Evolutionary conservation across 345 rosid genomes (phyloP), one percentile per base, ranked within the genome.

Genomic region (Passiflora organensis): DNA sequence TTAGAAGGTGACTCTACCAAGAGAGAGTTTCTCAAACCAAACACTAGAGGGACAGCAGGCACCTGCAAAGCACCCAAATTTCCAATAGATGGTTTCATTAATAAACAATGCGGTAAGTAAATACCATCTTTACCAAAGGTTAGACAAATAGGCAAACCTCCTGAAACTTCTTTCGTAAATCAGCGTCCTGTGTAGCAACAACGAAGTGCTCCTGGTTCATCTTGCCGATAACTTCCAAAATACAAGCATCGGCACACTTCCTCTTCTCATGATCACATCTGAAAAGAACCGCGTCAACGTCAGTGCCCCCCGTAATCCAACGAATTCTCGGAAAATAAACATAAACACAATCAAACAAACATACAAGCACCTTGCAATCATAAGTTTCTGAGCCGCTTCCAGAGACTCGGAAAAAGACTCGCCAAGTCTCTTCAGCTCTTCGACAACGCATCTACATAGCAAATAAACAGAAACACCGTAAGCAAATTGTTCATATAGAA

Each of bases 181-280:
- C 81, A 16, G 70, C 76, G 13, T 89, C 96, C 76, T 89, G 99
- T 37, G 95, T 74, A 34, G 91, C 97, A 65, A 89, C 79, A 62
- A 86, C 85, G 70, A 89, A 93, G 62, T 93, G 96, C 56, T 86
- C 91, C 0, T 76, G 11, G 56, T 93, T 89, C 6, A 72, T 63
- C 37, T 65, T 72, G 45, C 95, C 89, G 32, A 86, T 65, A 24
- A 89, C 67, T 13, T 86, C 86, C 45, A n/a, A 13, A 41, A 93
- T 70, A 72, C 99, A 93, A 57, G 73, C 59, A 28, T 85, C 94
- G 2, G 91, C 96, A 34, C 73, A 59, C 71, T 71, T 82, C n/a
- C 42, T 60, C 51, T 63, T 75, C 53, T 83, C 91, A 53, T 89
- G 97, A 73, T 80, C 88, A 55, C 99, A 86, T 70, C 97, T 93